These are phyloP conservation scores for Smallanthus sonchifolius DNA, from an alignment of 129 eudicot genomes.

Conservation along the genomic window DNA sequence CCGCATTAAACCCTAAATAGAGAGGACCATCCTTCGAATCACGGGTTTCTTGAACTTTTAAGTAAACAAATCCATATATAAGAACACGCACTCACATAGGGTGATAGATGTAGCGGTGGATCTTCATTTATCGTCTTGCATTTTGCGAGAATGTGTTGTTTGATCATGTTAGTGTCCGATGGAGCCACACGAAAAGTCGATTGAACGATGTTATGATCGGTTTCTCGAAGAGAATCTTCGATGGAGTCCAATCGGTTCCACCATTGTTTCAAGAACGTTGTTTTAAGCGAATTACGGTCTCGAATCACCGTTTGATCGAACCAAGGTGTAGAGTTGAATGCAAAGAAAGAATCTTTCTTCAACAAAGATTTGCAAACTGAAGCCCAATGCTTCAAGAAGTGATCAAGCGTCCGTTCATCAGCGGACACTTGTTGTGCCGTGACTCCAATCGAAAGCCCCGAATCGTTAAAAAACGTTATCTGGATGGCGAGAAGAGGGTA, in stretches of 20 bases:
- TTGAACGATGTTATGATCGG: constrained; percentile 13
- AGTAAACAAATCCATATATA: constrained; percentile 38
- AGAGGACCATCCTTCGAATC: neutral
- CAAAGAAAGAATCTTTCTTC: neutral
- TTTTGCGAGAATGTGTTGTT: constrained; percentile 18
- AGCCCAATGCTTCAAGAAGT: constrained; percentile 41
- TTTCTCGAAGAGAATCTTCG: neutral
- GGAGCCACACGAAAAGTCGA: constrained; percentile 37
- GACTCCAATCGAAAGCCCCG: constrained; percentile 32
- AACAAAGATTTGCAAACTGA: constrained; percentile 20
- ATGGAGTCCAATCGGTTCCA: constrained; percentile 11
- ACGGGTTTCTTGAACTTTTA: constrained; percentile 10
- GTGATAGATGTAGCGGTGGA: constrained; percentile 30
- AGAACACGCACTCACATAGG: constrained; percentile 36
- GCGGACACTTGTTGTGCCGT: constrained; percentile 23
- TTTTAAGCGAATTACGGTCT: constrained; percentile 17
- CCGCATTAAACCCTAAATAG: constrained; percentile 47
- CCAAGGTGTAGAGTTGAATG: neutral
- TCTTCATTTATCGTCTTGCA: constrained; percentile 27
- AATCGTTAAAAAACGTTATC: constrained; percentile 28
- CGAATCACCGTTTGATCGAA: constrained; percentile 27
- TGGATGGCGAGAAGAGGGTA: constrained; percentile 31
- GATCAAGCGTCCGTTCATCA: constrained; percentile 37
- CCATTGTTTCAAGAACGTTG: constrained; percentile 27
- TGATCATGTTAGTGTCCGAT: constrained; percentile 31